phyloP scores from a whole-genome alignment of 2,329 filamentous ascomycete genomes.

The Penicillium sp. region DNA sequence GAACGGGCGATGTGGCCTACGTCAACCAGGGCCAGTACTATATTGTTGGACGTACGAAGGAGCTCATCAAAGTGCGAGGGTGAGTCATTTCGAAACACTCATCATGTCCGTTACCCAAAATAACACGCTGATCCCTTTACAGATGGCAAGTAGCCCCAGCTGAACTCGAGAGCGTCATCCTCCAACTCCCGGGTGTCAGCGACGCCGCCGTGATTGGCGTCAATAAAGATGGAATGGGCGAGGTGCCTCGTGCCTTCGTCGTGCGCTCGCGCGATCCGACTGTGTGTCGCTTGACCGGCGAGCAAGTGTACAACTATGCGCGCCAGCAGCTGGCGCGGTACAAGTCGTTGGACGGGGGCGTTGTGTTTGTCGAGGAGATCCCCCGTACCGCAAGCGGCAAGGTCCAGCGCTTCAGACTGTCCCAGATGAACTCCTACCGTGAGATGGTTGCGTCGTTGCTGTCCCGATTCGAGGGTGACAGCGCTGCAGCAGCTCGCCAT shows the following conservation, averaged over 20 bases:
- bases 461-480: constrained; percentile 21
- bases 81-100: constrained; percentile 21
- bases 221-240: constrained; percentile 34
- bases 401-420: constrained; percentile 45
- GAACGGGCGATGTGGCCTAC: constrained; percentile 45
- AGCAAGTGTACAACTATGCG: constrained; percentile 47
- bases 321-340: constrained; percentile 47
- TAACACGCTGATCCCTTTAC: background rate
- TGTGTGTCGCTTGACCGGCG: constrained; percentile 30
- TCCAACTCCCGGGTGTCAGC: constrained; percentile 45
- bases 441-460: constrained; percentile 37
- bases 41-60: constrained; percentile 45
- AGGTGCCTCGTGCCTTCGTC: constrained; percentile 49
- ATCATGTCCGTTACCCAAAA: background rate
- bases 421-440: constrained; percentile 42
- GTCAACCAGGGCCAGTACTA: constrained; percentile 39
- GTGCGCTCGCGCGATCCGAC: constrained; percentile 34
- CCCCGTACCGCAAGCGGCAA: constrained; percentile 53
- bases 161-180: constrained; percentile 48
- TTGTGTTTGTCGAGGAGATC: constrained; percentile 51
- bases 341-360: constrained; percentile 49
- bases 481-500: background rate
- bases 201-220: constrained; percentile 51
- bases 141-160: constrained; percentile 52
- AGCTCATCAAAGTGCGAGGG: constrained; percentile 50